Conservation (phyloP, 2,329 filamentous ascomycete genomes). For the Colletotrichum higginsianum region DNA sequence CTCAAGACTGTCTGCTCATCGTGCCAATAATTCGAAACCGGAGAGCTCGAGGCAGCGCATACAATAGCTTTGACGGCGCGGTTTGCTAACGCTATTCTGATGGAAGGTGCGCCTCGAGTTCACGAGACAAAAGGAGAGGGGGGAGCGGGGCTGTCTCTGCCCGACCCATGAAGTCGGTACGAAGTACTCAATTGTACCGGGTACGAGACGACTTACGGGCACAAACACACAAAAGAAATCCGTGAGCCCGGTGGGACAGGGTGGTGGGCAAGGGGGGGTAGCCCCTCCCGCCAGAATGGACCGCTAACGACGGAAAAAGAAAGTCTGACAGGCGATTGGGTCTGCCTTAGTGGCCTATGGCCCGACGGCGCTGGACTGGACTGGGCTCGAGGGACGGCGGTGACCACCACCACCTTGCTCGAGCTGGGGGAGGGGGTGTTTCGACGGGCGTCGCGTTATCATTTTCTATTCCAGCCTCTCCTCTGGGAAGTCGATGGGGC, state of each 20-base stretch:
- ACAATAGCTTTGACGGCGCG: conserved; percentile 9
- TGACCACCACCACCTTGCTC: conserved; percentile 12
- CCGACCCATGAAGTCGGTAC: conserved; percentile 41
- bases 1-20: conserved; percentile 12
- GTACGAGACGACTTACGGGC: conserved; percentile 19
- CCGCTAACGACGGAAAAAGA: conserved; percentile 44
- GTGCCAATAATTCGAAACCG: conserved; percentile 22
- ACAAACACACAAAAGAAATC: conserved; percentile 31
- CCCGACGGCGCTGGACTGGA: conserved; percentile 33
- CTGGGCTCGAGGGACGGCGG: conserved; percentile 24
- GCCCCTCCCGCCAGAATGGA: conserved; percentile 43
- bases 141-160: conserved; percentile 40
- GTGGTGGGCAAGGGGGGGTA: conserved; percentile 10
- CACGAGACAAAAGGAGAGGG: conserved; percentile 29
- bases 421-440: background rate
- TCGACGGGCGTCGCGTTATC: conserved; percentile 18
- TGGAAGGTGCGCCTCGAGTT: conserved; percentile 15
- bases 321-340: conserved; percentile 42
- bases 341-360: conserved; percentile 35
- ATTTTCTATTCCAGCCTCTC: conserved; percentile 10
- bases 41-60: conserved; percentile 10
- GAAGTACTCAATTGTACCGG: conserved; percentile 28
- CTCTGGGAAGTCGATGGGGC: conserved; percentile 30
- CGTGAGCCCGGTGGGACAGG: conserved; percentile 37
- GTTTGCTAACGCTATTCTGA: conserved; percentile 8